These are phyloP conservation scores for Solanum bulbocastanum DNA, from an alignment of 257 asterid species.

Conservation along the genomic window DNA sequence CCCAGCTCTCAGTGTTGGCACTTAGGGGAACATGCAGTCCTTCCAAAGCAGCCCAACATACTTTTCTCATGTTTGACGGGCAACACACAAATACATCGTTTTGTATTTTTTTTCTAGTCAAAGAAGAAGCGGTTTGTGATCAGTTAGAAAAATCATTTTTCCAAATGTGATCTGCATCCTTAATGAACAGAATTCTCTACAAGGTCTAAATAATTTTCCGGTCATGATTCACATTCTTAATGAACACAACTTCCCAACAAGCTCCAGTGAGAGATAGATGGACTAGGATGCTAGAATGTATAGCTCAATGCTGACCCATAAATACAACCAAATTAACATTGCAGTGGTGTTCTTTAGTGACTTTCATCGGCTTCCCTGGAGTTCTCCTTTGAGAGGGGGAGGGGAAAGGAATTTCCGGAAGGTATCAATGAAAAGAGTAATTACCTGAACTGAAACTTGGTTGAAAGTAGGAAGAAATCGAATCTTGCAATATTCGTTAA, in stretches of 20 bases:
- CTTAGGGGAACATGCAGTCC: not conserved
- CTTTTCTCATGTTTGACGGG: no score
- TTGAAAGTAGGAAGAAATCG: slow-evolving; percentile 74
- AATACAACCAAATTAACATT: not conserved
- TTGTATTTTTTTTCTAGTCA: not conserved
- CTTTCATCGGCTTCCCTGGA: not conserved
- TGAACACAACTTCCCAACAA: not conserved
- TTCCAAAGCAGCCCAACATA: not conserved
- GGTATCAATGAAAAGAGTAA: not conserved
- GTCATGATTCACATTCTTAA: not conserved
- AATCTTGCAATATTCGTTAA: slow-evolving; percentile 80
- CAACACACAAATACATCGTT: not conserved
- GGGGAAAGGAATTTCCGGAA: not conserved
- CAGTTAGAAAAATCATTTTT: not conserved
- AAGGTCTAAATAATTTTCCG: not conserved
- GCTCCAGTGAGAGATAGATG: not conserved
- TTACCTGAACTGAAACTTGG: slow-evolving; percentile 70
- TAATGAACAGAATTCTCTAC: not conserved
- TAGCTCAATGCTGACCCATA: not conserved
- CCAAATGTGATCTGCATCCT: not conserved
- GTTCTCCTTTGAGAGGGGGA: not conserved
- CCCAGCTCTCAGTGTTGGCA: not conserved
- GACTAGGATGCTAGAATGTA: not conserved
- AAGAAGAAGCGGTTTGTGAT: not conserved
- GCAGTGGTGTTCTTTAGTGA: not conserved